Evolutionary conservation across 306 rosid species (phyloP).

Genomic region (Purshia tridentata): DNA sequence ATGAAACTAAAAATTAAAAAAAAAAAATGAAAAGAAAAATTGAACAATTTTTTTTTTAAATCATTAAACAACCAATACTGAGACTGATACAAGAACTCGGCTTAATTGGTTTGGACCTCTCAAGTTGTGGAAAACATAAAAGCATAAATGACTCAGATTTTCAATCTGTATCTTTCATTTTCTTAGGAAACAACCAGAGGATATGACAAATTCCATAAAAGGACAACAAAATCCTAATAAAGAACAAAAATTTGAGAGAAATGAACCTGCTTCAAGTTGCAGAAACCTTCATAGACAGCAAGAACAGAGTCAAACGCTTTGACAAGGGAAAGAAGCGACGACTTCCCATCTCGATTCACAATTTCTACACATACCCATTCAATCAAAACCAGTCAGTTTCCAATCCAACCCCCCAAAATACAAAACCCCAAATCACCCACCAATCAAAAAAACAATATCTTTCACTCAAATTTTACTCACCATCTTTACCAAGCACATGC

Average conservation of each 20-base stretch:
- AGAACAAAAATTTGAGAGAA: slow-evolving; percentile 4
- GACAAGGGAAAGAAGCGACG: slow-evolving; percentile 82
- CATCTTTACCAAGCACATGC: slow-evolving; percentile 77
- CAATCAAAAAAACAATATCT: neutral
- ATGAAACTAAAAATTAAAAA: too few species aligned
- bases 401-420: slow-evolving; percentile 15
- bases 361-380: slow-evolving; percentile 49
- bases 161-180: slow-evolving; percentile 8
- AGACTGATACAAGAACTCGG: neutral
- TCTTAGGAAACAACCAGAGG: slow-evolving; percentile 18
- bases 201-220: slow-evolving; percentile 9
- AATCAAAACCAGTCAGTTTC: slow-evolving; percentile 29
- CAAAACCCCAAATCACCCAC: neutral
- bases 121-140: neutral
- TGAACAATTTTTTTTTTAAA: too few species aligned
- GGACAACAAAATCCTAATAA: neutral
- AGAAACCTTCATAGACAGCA: slow-evolving; percentile 92
- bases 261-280: slow-evolving; percentile 88
- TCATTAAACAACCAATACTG: neutral
- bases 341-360: slow-evolving; percentile 74
- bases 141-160: neutral
- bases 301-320: slow-evolving; percentile 94
- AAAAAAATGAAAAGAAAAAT: too few species aligned
- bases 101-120: neutral
- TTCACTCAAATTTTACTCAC: slow-evolving; percentile 29